A percentile compares a stretch with the other conserved stretches of the same genome.
Evolutionary conservation across 108 stramenopile genomes (phyloP).

Genomic region (Schizochytrium sp.): DNA sequence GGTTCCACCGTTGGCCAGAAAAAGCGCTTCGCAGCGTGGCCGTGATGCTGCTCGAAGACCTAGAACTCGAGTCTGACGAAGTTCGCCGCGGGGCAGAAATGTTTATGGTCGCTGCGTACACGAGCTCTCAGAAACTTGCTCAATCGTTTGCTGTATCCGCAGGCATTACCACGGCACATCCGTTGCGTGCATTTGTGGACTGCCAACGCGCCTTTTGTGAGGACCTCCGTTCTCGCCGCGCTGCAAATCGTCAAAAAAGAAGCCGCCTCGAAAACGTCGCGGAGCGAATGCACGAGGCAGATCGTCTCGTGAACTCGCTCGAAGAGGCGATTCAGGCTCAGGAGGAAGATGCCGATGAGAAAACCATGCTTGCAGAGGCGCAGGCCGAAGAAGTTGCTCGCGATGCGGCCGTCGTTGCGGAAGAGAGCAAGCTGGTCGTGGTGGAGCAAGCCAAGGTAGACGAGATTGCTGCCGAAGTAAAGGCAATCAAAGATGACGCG

Average conservation of each 20-base stretch:
- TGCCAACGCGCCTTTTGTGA: slow-evolving; percentile 60
- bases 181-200: slow-evolving; percentile 67
- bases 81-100: slow-evolving; percentile 55
- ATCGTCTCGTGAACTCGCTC: slow-evolving; percentile 58
- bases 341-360: slow-evolving; percentile 65
- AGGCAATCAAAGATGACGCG: slow-evolving; percentile 53
- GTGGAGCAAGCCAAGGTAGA: slow-evolving; percentile 59
- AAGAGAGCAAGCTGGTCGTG: slow-evolving; percentile 60
- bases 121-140: slow-evolving; percentile 56
- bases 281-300: slow-evolving; percentile 58
- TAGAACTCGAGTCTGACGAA: slow-evolving; percentile 28
- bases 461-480: slow-evolving; percentile 55
- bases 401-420: slow-evolving; percentile 66
- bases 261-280: slow-evolving; percentile 60
- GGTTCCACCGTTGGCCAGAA: slow-evolving; percentile 68
- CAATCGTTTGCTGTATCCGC: slow-evolving; percentile 46
- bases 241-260: slow-evolving; percentile 46
- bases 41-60: slow-evolving; percentile 33
- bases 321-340: slow-evolving; percentile 64
- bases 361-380: slow-evolving; percentile 64
- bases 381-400: slow-evolving; percentile 66
- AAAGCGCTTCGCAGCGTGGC: slow-evolving; percentile 58
- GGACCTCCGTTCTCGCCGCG: slow-evolving; percentile 23
- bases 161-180: slow-evolving; percentile 59
- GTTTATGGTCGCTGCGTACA: slow-evolving; percentile 65